Conservation (phyloP, 176 grass and related monocot species). For the Aegilops longissima region DNA sequence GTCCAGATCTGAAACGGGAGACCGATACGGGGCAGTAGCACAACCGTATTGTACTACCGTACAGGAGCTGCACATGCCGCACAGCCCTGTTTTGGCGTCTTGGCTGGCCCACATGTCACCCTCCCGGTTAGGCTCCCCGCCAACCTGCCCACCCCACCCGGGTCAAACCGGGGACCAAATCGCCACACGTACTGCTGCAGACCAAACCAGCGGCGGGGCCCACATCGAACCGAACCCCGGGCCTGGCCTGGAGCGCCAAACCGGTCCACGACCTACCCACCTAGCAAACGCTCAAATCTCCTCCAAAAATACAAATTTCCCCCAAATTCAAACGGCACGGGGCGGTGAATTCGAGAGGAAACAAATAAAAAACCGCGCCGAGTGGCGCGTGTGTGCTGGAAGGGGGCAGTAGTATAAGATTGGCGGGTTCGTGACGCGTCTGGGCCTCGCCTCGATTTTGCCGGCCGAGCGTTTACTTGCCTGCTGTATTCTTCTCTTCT, state of each 20-base stretch:
- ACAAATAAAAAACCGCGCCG: no score
- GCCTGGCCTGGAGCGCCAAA: no score
- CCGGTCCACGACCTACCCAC: no score
- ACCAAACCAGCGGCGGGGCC: no score
- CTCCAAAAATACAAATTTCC: no score
- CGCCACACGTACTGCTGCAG: no score
- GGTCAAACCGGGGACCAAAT: conserved; percentile 17
- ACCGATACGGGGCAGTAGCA: not conserved
- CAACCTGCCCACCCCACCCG: conserved; percentile 27
- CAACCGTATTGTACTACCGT: no score
- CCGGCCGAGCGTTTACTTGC: conserved; percentile 43
- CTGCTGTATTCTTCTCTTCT: not conserved
- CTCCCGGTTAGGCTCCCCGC: conserved; percentile 23
- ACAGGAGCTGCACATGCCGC: not conserved
- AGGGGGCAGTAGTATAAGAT: conserved; percentile 1
- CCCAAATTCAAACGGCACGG: no score
- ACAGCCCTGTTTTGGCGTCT: not conserved
- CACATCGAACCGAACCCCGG: no score
- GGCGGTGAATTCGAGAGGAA: not conserved
- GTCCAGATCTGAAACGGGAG: conserved; percentile 2
- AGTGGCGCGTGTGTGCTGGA: no score
- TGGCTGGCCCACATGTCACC: conserved; percentile 16
- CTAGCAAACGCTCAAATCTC: no score
- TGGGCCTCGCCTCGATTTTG: conserved; percentile 22
- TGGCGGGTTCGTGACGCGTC: conserved; percentile 47